phyloP scores from a whole-genome alignment of 179 eudicot species.

The Beta lomatogona region DNA sequence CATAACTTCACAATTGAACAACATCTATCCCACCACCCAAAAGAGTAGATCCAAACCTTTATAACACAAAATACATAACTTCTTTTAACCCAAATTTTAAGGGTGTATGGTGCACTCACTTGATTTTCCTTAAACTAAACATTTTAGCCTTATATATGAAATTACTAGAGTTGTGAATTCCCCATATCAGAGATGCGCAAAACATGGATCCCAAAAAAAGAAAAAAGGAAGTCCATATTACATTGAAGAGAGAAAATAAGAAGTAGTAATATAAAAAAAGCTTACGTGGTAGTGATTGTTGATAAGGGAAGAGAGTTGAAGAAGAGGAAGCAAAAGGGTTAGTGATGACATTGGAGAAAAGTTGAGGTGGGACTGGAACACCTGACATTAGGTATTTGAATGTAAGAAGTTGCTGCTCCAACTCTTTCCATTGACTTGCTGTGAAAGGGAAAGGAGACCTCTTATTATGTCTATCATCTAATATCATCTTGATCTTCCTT shows the following conservation, averaged over 20 bases:
- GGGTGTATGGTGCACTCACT: no score
- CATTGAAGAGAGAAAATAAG: no score
- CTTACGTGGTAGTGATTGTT: slow-evolving; percentile 32
- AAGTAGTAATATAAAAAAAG: not conserved
- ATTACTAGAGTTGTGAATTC: no score
- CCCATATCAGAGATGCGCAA: no score
- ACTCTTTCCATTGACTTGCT: slow-evolving; percentile 47
- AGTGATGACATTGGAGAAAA: slow-evolving; percentile 37
- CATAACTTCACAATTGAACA: not conserved
- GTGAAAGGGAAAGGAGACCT: slow-evolving; percentile 36
- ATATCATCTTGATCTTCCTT: no score
- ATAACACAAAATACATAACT: no score
- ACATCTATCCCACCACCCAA: not conserved
- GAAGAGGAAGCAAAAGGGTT: slow-evolving; percentile 15
- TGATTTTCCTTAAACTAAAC: no score
- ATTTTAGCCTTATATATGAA: no score
- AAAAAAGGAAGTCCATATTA: no score
- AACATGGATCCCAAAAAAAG: no score
- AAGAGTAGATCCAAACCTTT: no score
- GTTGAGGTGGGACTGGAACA: slow-evolving; percentile 48
- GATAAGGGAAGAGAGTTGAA: slow-evolving; percentile 31
- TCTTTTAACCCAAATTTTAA: no score
- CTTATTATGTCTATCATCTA: slow-evolving; percentile 13
- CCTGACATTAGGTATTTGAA: slow-evolving; percentile 49
- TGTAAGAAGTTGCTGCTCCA: slow-evolving; percentile 46